Evolutionary conservation across 2,329 filamentous ascomycete species (phyloP).

Genomic region (Harringtonia lauricola): DNA sequence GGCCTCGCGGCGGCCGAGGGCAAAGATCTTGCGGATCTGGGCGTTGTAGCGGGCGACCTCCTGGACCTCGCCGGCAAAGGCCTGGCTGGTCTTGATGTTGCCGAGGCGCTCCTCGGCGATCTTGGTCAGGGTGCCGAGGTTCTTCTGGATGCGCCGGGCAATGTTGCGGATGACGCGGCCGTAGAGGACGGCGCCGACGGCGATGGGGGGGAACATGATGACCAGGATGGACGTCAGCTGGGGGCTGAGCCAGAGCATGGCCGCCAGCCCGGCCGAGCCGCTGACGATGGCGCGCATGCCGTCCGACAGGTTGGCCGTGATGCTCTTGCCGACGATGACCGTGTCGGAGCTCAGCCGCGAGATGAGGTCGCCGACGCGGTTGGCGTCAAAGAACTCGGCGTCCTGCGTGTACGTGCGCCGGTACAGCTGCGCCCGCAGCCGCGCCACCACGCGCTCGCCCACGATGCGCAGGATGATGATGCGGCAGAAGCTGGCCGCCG

Average conservation of each 20-base stretch:
- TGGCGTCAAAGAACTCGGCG: conserved; percentile 97
- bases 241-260: conserved; percentile 94
- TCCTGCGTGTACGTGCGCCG: conserved; percentile 91
- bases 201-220: conserved; percentile 83
- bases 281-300: conserved; percentile 87
- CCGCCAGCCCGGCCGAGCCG: conserved; percentile 74
- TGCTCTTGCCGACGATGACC: conserved; percentile 95
- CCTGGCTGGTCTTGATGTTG: conserved; percentile 93
- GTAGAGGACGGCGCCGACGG: conserved; percentile 83
- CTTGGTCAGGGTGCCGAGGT: conserved; percentile 84
- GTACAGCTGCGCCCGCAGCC: conserved; percentile 82
- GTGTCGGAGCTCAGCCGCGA: conserved; percentile 93
- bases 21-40: conserved; percentile 86
- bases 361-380: conserved; percentile 90
- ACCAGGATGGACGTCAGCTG: conserved; percentile 80
- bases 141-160: conserved; percentile 87
- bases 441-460: conserved; percentile 85
- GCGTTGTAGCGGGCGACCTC: conserved; percentile 86
- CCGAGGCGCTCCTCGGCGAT: conserved; percentile 96
- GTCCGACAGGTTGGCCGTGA: conserved; percentile 95
- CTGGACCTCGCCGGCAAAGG: conserved; percentile 85
- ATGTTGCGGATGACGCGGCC: conserved; percentile 80
- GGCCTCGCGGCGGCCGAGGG: conserved; percentile 76
- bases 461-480: conserved; percentile 91
- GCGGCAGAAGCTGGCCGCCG: conserved; percentile 83